Evolutionary conservation across 352 stramenopile genomes (phyloP), one percentile per base, ranked within the genome.

Genomic region (Pythium brachiatum): DNA sequence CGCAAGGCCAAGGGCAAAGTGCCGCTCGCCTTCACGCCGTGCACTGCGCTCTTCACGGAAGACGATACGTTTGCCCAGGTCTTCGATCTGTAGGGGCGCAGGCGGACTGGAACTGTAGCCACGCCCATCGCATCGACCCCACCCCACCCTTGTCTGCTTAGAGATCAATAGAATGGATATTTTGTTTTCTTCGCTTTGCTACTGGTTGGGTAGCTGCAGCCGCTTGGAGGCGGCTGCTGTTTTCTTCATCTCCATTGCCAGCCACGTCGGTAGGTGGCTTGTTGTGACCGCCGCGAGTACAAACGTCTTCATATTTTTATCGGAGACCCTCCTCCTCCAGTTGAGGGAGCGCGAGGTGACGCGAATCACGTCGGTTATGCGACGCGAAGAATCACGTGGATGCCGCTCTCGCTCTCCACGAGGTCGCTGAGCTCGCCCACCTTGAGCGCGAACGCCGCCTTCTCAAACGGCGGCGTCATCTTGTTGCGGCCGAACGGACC

Each of bases 351-450:
- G 16, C 25, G 16, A 12, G 18, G 18, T 7, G 39, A 47, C 12
- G 15, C 11, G 9, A 21, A 25, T 34, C 26, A 41, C 21, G 57
- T 47, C 67, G 36, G 52, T 75, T 81, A 92, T 79, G 78, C 83
- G 66, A 90, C 68, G 56, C 97, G 85, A 57, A 98, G 91, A 56
- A 99, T 99, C 53, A 99, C 88, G 82, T 99, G 97, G 61, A 98
- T 86, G 50, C 96, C 97, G 61, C 87, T 98, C 67, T 99, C 96
- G 48, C 88, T 98, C 60, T 97, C 94, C 26, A 99, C 91, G 64
- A 99, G 94, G 6, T 86, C 89, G 57, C 88, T 98, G 60, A 99
- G 86, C 68, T 98, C 85, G 36, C 90, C 92, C 20, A 98, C 84
- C 57, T 95, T 83, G 38, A 99, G 84, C 38, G 71, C 80, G 63